Base-by-base conservation (phyloP, 768 basidiomycete species). In the Trametopsis cervina region DNA sequence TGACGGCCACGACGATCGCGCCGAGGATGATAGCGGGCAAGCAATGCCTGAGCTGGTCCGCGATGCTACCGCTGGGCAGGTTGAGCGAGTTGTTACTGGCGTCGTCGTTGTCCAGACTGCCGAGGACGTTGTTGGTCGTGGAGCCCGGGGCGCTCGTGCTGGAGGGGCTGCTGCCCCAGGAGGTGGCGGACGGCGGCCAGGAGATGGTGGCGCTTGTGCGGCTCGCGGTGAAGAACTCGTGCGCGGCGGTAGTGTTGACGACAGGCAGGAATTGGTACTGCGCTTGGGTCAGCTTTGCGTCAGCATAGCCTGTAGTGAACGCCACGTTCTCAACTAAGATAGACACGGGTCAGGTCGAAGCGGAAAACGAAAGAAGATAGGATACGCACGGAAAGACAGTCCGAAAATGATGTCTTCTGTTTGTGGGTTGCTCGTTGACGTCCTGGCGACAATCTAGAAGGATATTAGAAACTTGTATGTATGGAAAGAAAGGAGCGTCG, bases 41-140 rank as follows among this genome's bases (percentile, higher is more conserved):
- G 29, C 48, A 54, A 24, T 46, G 44, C 33, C 40, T 49, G 26
- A 54, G 44, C 52, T 54, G 42, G 38, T 50, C 48, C 4, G 23
- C 43, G 33, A 50, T 33, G 39, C 44, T 41, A 22, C 48, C 48
- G 15, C 17, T 42, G 13, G 52, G 44, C 4, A 10, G 18, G 44
- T 50, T 50, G 3, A 21, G 26, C 40, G 40, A 26, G 26, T 44
- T 38, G 17, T 24, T 20, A 26, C 24, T 46, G 24, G 33, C 13
- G n/a, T 29, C 37, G 38, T 46, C 44, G 26, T 40, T 43, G 22
- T 46, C 44, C 1, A 54, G 33, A 13, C 22, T 39, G 23, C 44
- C 52, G 36, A 44, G 24, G 17, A 50, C 2, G n/a, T 23, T 20
- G 1, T 36, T 39, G 9, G 15, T 24, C 7, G 23, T 10, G 3